Evolutionary conservation across 768 basidiomycete species (phyloP), one percentile per base, ranked within the genome.

Genomic region (Phlegmacium glaucopus): DNA sequence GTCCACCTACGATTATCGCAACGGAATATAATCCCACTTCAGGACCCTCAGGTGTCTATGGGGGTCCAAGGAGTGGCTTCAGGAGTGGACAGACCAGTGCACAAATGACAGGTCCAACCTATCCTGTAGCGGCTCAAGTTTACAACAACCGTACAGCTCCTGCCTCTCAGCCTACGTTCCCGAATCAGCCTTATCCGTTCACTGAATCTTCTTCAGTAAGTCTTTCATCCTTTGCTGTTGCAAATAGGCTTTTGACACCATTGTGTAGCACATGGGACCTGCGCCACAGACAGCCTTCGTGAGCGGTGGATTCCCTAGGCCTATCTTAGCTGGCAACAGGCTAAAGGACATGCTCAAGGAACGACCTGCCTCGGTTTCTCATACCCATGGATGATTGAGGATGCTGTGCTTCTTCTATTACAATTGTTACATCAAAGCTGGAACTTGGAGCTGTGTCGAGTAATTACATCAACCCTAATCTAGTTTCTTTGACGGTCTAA

Each of bases 341-440:
- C 57, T 63, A 27, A 63, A 63, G 49, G 61, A 63, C 37, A 57
- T 54, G 42, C 51, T 63, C 48, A 63, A 61, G 54, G 61, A 63
- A 44, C 50, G 61, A 44, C 58, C 61, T 38, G 47, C 61, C n/a
- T 63, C 61, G 17, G 45, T 56, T 26, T 61, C 61, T 18, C 42
- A 54, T 9, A 44, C 53, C 2, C 32, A 49, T 4, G 48, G 44
- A n/a, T 46, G 37, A n/a, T 10, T 34, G 2, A 2, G 6, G 10
- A 10, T 10, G 32, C 32, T 11, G 6, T 34, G 6, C 11, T 3
- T 32, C 41, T 47, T 35, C 35, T 47, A 25, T 47, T 44, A 17
- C 18, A 34, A 28, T 28, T 26, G 39, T 44, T 37, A 25, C 35
- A 52, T 30, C 48, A 45, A 39, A 42, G 52, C 49, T 47, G 46